Percentiles rank a stretch among this genome's conserved stretches.
Evolutionary conservation across 164 flowering plant genomes (phyloP).

Genomic region (Cinnamomum micranthum): DNA sequence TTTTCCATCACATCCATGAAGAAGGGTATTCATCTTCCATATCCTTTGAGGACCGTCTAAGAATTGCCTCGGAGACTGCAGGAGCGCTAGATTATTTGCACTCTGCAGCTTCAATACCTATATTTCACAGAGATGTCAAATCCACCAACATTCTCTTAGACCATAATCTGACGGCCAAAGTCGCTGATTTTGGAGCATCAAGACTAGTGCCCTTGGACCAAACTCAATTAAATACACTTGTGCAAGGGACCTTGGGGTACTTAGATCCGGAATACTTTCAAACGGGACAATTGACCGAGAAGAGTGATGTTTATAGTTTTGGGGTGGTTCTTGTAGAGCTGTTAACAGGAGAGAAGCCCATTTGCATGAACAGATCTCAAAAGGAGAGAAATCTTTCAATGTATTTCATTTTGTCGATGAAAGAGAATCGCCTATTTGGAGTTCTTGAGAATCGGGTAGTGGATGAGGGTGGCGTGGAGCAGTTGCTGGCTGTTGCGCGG

Average conservation of each 20-base stretch:
- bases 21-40: slow-evolving; percentile 1
- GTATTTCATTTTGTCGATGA: slow-evolving; percentile 1
- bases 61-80: slow-evolving; percentile 41
- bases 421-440: slow-evolving; percentile 4
- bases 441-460: slow-evolving; percentile 1
- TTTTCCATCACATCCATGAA: slow-evolving; percentile 16
- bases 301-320: slow-evolving; percentile 17
- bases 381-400: background rate
- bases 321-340: slow-evolving; percentile 14
- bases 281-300: slow-evolving; percentile 5
- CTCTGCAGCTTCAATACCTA: slow-evolving; percentile 33
- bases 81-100: slow-evolving; percentile 41
- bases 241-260: slow-evolving; percentile 13
- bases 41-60: slow-evolving; percentile 22
- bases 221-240: slow-evolving; percentile 5
- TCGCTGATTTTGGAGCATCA: slow-evolving; percentile 27
- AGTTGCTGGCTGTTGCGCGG: background rate
- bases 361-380: background rate
- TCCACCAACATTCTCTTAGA: slow-evolving; percentile 43
- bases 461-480: background rate
- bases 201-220: slow-evolving; percentile 3
- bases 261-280: slow-evolving; percentile 12
- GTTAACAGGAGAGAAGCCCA: slow-evolving; percentile 5
- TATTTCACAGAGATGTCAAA: slow-evolving; percentile 42
- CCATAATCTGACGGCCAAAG: slow-evolving; percentile 29